Evolutionary conservation across 2,329 filamentous ascomycete species (phyloP).

Genomic region (Cryphonectria japonica): DNA sequence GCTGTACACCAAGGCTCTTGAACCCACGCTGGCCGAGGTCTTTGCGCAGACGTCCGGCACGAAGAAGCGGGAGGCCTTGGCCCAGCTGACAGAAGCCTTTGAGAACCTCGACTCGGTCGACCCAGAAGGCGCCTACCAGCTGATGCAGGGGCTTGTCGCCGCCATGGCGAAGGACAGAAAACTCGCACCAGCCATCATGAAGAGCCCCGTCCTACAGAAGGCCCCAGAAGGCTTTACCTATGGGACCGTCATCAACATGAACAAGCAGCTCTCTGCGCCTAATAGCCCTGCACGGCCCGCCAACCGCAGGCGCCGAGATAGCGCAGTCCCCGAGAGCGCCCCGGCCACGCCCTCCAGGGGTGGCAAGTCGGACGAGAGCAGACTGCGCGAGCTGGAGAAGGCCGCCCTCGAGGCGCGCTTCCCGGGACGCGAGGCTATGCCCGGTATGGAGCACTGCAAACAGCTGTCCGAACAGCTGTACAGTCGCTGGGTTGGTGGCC

Average conservation of each 20-base stretch:
- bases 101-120: conserved; percentile 82
- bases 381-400: conserved; percentile 50
- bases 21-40: conserved; percentile 81
- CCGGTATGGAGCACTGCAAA: conserved; percentile 91
- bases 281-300: conserved; percentile 42
- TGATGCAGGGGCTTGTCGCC: conserved; percentile 79
- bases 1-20: conserved; percentile 79
- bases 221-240: conserved; percentile 52
- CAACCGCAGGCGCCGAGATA: conserved; percentile 68
- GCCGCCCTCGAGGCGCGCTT: conserved; percentile 55
- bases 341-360: conserved; percentile 34
- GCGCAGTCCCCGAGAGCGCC: conserved; percentile 36
- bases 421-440: conserved; percentile 56
- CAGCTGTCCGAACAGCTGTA: conserved; percentile 91
- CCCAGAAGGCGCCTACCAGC: conserved; percentile 85
- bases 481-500: conserved; percentile 83
- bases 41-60: conserved; percentile 74
- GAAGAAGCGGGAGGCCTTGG: conserved; percentile 80
- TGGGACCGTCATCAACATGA: conserved; percentile 63
- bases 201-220: conserved; percentile 33
- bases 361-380: conserved; percentile 37
- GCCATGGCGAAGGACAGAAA: conserved; percentile 72
- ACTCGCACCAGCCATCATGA: conserved; percentile 56
- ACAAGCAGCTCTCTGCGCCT: conserved; percentile 43
- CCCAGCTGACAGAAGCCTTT: conserved; percentile 83